Conservation (phyloP, 1,284 basidiomycete species). For the Puccinia hordei region DNA sequence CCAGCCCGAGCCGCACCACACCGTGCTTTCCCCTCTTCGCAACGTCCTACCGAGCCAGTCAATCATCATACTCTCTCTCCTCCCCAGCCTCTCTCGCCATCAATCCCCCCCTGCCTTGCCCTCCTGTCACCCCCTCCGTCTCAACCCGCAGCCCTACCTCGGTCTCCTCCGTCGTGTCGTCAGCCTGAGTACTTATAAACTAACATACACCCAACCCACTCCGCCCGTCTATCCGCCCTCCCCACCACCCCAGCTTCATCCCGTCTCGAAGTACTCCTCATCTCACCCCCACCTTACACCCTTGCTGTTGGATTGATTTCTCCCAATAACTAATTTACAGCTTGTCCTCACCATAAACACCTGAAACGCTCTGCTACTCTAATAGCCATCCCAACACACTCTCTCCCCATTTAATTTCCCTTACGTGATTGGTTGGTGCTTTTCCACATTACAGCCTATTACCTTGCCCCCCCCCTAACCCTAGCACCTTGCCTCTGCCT, state of each 20-base stretch:
- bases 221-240: constrained; percentile 11
- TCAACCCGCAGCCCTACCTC: constrained; percentile 5
- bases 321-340: too few species aligned
- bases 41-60: constrained; percentile 45
- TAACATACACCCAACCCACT: too few species aligned
- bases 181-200: background rate
- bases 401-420: background rate
- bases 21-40: constrained; percentile 39
- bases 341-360: too few species aligned
- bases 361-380: background rate
- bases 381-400: background rate
- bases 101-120: constrained; percentile 20
- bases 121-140: constrained; percentile 31
- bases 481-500: background rate
- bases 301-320: too few species aligned
- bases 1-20: constrained; percentile 26
- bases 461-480: background rate
- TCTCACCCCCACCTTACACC: too few species aligned
- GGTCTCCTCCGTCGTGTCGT: constrained; percentile 28
- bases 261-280: background rate
- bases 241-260: background rate
- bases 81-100: background rate
- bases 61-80: background rate
- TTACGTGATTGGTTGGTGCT: too few species aligned
- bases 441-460: background rate